Percentiles rank a stretch among this genome's conserved stretches.
Evolutionary conservation across 2,329 filamentous ascomycete species (phyloP).

Genomic region (Aspergillus fischeri): DNA sequence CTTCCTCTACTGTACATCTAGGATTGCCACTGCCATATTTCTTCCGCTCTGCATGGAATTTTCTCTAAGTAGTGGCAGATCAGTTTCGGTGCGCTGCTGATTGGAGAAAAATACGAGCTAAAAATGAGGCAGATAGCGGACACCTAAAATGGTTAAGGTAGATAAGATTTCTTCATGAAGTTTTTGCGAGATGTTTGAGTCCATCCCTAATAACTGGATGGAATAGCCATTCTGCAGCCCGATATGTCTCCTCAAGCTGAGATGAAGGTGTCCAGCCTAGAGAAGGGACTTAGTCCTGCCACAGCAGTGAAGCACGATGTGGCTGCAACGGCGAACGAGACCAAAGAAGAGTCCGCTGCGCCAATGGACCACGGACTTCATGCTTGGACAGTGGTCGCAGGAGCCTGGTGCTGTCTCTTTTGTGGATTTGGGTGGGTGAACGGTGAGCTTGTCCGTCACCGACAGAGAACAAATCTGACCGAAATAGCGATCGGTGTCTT

Average conservation of each 20-base stretch:
- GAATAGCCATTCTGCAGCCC: too few relatives aligned
- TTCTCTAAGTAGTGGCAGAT: too few relatives aligned
- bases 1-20: too few relatives aligned
- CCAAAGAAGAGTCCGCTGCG: not conserved
- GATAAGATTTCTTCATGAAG: not conserved
- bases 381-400: slow-evolving; percentile 55
- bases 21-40: too few relatives aligned
- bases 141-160: not conserved
- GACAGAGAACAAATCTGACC: not conserved
- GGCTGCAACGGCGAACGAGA: not conserved
- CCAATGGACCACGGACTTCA: slow-evolving; percentile 7
- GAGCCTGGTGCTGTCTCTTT: slow-evolving; percentile 42
- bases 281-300: too few relatives aligned
- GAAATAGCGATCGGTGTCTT: slow-evolving; percentile 49
- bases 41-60: too few relatives aligned
- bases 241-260: too few relatives aligned
- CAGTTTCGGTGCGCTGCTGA: too few relatives aligned
- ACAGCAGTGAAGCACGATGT: not conserved
- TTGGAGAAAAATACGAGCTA: too few relatives aligned
- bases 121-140: not conserved
- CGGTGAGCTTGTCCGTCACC: slow-evolving; percentile 22
- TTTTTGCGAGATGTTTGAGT: too few relatives aligned
- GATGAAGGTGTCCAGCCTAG: too few relatives aligned
- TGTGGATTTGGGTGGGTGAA: slow-evolving; percentile 46
- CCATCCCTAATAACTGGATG: too few relatives aligned